These are phyloP conservation scores for Blastobotrys persicus DNA, from an alignment of 1,139 yeast genomes.

Conservation along the genomic window DNA sequence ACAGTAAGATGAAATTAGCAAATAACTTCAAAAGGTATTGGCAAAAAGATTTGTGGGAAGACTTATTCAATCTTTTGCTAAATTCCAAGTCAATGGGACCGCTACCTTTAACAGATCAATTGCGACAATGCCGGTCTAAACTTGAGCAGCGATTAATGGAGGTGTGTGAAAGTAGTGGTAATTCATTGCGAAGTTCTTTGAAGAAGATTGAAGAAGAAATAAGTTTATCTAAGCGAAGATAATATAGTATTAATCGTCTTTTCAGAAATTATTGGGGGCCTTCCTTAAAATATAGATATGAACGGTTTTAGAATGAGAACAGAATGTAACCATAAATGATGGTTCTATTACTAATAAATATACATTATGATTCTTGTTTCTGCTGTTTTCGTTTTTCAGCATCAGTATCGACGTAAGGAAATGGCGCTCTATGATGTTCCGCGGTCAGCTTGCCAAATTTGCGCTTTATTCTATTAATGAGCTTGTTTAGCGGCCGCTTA, in stretches of 20 bases:
- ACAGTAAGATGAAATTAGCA: slow-evolving; percentile 38
- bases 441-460: slow-evolving; percentile 5
- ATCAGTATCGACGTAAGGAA: slow-evolving; percentile 5
- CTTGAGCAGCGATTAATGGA: slow-evolving; percentile 49
- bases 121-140: slow-evolving; percentile 41
- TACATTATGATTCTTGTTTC: not conserved
- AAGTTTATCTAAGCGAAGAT: slow-evolving; percentile 8
- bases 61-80: slow-evolving; percentile 60
- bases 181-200: slow-evolving; percentile 27
- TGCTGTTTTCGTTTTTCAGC: not conserved
- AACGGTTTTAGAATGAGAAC: too few species aligned
- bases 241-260: not conserved
- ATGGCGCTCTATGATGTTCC: slow-evolving; percentile 1
- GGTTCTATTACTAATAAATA: not conserved
- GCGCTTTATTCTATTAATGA: slow-evolving; percentile 19
- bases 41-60: slow-evolving; percentile 71
- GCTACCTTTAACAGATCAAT: slow-evolving; percentile 44
- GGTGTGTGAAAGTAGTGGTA: slow-evolving; percentile 29
- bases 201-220: slow-evolving; percentile 23
- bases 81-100: slow-evolving; percentile 48
- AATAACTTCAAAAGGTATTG: slow-evolving; percentile 68
- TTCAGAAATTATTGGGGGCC: too few species aligned
- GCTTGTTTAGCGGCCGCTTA: slow-evolving; percentile 23
- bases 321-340: not conserved
- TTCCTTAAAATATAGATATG: too few species aligned